Evolutionary conservation across 2,329 filamentous ascomycete species (phyloP), one percentile per base, ranked within the genome.

Genomic region (Arthrinium phaeospermum): DNA sequence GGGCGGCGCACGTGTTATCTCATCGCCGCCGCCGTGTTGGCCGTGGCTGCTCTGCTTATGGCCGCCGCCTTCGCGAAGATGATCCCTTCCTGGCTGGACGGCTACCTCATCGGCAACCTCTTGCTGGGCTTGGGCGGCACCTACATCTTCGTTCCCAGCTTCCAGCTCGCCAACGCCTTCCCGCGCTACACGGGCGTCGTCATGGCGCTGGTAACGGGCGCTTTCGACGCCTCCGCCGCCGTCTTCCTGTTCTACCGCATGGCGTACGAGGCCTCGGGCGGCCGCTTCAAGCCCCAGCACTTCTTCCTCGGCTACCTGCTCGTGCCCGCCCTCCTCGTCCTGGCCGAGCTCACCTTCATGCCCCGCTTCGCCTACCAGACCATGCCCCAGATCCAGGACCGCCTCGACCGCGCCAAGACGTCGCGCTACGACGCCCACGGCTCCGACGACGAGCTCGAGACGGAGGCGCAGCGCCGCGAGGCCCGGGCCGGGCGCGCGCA

Each of bases 161-260:
- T 91, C 78, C 89, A 91, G 76, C 85, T 92, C 69, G 90, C 90
- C 27, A 91, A 92, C 78, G 88, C 90, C 16, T 92, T 92, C 75
- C 90, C 90, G 6, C 84, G 84, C 69, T 86, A 87, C 76, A 87
- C 88, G 3, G 90, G 90, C 2, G 81, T 90, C 34, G 89, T 92
- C 71, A 83, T 92, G 16, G 90, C 90, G 0, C 81, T 89, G 27
- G 82, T 92, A 57, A 91, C 90, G 0, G 90, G 90, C 19, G 89
- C 89, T 6, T 92, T 92, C 77, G 90, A 92, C 78, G 88, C 89
- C 4, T 91, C 89, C 10, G 90, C 89, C 30, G 89, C 89, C 6
- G 81, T 91, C 3, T 91, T 91, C 74, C 82, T 91, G 41, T 80
- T 91, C 73, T 91, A 91, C 80, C 85, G 88, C 19, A 77, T 91